A percentile compares a stretch with the other conserved stretches of the same genome.
Evolutionary conservation across 73 alveolate genomes (phyloP).

Genomic region (Breviolum minutum): DNA sequence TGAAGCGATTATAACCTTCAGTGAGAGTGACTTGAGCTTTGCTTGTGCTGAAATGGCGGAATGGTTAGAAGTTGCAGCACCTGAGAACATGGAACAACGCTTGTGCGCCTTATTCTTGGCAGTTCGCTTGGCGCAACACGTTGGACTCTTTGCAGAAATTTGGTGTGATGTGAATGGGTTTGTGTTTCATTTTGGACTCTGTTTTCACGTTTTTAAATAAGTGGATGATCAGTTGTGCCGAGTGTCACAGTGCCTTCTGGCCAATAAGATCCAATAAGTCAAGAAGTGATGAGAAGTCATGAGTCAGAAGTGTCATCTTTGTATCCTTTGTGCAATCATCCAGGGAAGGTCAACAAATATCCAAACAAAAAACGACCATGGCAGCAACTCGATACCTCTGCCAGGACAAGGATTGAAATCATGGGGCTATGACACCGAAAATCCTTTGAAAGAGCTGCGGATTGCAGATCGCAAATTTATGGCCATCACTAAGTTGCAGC

Average conservation of each 20-base stretch:
- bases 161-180: neutral
- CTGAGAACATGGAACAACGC: conserved; percentile 28
- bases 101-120: conserved; percentile 42
- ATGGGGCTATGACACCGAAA: neutral
- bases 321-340: neutral
- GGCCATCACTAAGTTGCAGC: conserved; percentile 22
- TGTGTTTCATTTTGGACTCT: neutral
- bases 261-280: neutral
- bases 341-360: neutral
- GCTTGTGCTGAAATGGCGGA: conserved; percentile 14
- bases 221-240: neutral
- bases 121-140: neutral
- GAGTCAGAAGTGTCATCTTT: neutral
- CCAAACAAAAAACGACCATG: neutral
- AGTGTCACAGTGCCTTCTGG: neutral
- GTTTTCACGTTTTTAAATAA: neutral
- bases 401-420: conserved; percentile 1
- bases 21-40: neutral
- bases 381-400: neutral
- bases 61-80: neutral
- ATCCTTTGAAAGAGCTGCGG: neutral
- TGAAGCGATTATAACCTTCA: conserved; percentile 16
- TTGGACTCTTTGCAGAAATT: neutral
- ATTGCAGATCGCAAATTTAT: neutral
- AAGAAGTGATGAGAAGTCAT: neutral